Percentiles rank a stretch among this genome's conserved stretches.
Conservation (phyloP, 495 filamentous ascomycete species). For the Hypoxylon perforatum region DNA sequence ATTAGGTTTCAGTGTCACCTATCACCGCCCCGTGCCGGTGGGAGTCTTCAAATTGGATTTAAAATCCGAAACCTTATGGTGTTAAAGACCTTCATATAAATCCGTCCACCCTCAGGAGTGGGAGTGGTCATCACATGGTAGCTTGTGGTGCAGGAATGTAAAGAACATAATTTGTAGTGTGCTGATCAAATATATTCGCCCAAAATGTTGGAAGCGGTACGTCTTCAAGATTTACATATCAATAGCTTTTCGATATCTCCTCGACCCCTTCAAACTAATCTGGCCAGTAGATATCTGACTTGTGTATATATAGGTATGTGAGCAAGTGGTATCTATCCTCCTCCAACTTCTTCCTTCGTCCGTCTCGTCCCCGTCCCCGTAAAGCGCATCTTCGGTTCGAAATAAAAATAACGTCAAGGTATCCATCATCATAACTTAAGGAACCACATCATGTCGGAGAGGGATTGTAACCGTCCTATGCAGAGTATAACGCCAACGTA, state of each 20-base stretch:
- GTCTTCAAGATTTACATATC: no score
- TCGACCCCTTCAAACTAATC: constrained; percentile 24
- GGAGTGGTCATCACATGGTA: no score
- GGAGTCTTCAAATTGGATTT: no score
- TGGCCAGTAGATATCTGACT: constrained; percentile 13
- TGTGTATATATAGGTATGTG: constrained; percentile 15
- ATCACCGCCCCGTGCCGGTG: no score
- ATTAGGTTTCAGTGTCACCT: no score
- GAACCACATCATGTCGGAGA: constrained; percentile 42
- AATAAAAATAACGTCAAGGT: constrained; percentile 31
- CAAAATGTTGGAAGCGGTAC: no score
- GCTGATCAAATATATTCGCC: no score
- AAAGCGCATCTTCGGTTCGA: constrained; percentile 15
- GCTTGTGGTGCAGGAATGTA: no score
- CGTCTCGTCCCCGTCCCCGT: constrained; percentile 23
- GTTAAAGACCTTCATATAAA: no score
- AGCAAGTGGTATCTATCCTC: constrained; percentile 10
- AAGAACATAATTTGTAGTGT: no score
- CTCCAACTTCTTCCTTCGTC: constrained; percentile 14
- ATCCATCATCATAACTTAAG: constrained; percentile 46
- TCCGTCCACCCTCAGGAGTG: no score
- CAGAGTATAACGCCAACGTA: constrained; percentile 34
- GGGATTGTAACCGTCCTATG: constrained; percentile 32
- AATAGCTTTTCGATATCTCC: constrained; percentile 11
- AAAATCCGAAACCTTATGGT: no score